Conservation (phyloP, 106 monocot genomes). For the Agapanthus africanus region DNA sequence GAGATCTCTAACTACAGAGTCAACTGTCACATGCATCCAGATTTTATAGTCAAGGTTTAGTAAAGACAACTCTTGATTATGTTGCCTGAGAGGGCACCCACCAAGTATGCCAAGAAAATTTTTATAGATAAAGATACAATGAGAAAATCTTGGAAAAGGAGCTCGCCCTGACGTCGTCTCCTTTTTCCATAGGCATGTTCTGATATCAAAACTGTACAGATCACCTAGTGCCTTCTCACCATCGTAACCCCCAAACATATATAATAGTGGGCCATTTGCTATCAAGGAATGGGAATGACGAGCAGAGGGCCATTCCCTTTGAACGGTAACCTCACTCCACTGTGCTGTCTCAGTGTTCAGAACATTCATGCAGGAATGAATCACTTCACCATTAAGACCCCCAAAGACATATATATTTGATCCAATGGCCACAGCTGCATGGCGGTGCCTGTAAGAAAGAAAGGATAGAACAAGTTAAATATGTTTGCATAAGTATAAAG, state of each 20-base stretch:
- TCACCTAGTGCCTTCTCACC: conserved; percentile 72
- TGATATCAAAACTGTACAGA: conserved; percentile 63
- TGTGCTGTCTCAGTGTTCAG: conserved; percentile 50
- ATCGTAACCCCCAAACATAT: conserved; percentile 88
- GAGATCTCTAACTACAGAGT: conserved; percentile 39
- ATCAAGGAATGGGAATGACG: conserved; percentile 85
- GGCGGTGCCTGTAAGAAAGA: conserved; percentile 67
- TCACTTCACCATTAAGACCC: conserved; percentile 64
- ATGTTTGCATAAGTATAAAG: too few species aligned
- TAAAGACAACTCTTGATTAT: conserved; percentile 43
- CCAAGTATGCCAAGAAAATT: conserved; percentile 78
- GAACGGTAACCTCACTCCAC: conserved; percentile 44
- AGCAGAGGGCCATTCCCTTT: conserved; percentile 70
- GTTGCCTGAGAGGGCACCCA: conserved; percentile 67
- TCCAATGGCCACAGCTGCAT: conserved; percentile 78
- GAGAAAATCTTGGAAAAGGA: conserved; percentile 87
- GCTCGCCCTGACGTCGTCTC: conserved; percentile 42
- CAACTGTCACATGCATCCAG: conserved; percentile 51
- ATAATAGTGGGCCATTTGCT: conserved; percentile 43
- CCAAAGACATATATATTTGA: conserved; percentile 83
- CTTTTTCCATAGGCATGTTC: conserved; percentile 44
- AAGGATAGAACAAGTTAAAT: too few species aligned
- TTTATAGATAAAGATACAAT: conserved; percentile 81
- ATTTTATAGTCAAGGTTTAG: conserved; percentile 40
- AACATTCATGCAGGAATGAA: conserved; percentile 70